These are phyloP conservation scores for Penicillium sp. DNA, from an alignment of 2,329 filamentous ascomycete genomes.

Conservation along the genomic window DNA sequence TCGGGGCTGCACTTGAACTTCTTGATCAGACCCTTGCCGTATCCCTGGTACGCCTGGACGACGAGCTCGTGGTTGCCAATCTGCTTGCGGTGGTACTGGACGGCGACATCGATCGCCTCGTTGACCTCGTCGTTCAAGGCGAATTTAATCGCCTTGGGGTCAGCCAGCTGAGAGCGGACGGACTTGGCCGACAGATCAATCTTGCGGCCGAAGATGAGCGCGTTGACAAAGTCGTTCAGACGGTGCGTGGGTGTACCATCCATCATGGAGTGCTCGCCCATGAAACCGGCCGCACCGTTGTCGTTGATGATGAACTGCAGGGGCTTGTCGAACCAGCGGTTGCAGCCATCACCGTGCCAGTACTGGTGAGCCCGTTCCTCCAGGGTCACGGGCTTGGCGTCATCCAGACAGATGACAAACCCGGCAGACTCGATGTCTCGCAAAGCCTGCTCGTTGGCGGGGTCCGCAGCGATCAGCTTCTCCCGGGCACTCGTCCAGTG, in stretches of 20 bases:
- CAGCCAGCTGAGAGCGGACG: slow-evolving; percentile 75
- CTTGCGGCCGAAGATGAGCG: slow-evolving; percentile 88
- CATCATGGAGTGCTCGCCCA: slow-evolving; percentile 99
- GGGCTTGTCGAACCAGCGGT: slow-evolving; percentile 98
- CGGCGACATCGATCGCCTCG: slow-evolving; percentile 71
- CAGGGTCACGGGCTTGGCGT: slow-evolving; percentile 82
- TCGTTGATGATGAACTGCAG: slow-evolving; percentile 97
- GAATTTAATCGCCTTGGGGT: slow-evolving; percentile 73
- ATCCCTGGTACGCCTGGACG: slow-evolving; percentile 93
- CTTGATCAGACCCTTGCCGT: slow-evolving; percentile 98
- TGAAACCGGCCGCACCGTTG: slow-evolving; percentile 95
- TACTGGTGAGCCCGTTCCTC: slow-evolving; percentile 94
- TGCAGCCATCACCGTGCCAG: slow-evolving; percentile 95
- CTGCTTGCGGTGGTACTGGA: slow-evolving; percentile 69
- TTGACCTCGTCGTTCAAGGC: slow-evolving; percentile 67
- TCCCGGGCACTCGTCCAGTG: slow-evolving; percentile 81
- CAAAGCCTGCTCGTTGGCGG: slow-evolving; percentile 70
- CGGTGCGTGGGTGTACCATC: slow-evolving; percentile 96
- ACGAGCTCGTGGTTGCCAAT: slow-evolving; percentile 85
- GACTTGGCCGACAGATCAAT: slow-evolving; percentile 76
- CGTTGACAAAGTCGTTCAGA: slow-evolving; percentile 88
- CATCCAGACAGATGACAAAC: slow-evolving; percentile 89
- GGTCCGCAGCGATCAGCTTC: slow-evolving; percentile 66
- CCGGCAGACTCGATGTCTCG: slow-evolving; percentile 80
- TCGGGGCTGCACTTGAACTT: slow-evolving; percentile 98